Conservation (phyloP, 495 filamentous ascomycete species). For the Cetradonia linearis region DNA sequence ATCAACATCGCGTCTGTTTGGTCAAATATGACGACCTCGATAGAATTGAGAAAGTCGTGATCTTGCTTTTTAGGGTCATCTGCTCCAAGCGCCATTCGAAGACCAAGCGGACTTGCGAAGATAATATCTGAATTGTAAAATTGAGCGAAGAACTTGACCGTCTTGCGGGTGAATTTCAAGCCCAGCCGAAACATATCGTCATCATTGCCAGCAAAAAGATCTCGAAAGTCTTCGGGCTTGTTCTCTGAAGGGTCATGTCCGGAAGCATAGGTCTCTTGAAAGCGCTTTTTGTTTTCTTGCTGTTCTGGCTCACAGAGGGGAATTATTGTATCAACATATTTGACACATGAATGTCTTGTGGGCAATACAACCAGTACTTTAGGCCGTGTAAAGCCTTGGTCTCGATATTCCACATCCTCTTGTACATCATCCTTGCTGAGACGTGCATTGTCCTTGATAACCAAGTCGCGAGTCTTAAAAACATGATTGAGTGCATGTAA, state of each 20-base stretch:
- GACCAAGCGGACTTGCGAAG: conserved; percentile 74
- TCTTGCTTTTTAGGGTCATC: conserved; percentile 68
- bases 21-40: conserved; percentile 83
- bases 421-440: conserved; percentile 50
- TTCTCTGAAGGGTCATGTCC: conserved; percentile 53
- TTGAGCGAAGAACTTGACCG: conserved; percentile 84
- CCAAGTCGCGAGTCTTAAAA: conserved; percentile 82
- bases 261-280: conserved; percentile 65
- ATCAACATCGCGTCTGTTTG: conserved; percentile 89
- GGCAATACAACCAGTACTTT: conserved; percentile 85
- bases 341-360: conserved; percentile 73
- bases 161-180: conserved; percentile 89
- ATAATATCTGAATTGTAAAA: conserved; percentile 97
- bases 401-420: conserved; percentile 63
- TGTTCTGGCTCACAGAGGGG: conserved; percentile 70
- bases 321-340: conserved; percentile 63
- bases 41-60: conserved; percentile 82
- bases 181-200: conserved; percentile 94
- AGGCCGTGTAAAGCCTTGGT: conserved; percentile 92
- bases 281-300: conserved; percentile 90
- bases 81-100: conserved; percentile 80
- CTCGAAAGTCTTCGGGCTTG: conserved; percentile 79
- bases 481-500: conserved; percentile 84
- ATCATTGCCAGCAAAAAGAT: conserved; percentile 86
- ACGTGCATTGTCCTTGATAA: conserved; percentile 83